Conservation (phyloP, 306 rosid species). For the Calophaca sinica region DNA sequence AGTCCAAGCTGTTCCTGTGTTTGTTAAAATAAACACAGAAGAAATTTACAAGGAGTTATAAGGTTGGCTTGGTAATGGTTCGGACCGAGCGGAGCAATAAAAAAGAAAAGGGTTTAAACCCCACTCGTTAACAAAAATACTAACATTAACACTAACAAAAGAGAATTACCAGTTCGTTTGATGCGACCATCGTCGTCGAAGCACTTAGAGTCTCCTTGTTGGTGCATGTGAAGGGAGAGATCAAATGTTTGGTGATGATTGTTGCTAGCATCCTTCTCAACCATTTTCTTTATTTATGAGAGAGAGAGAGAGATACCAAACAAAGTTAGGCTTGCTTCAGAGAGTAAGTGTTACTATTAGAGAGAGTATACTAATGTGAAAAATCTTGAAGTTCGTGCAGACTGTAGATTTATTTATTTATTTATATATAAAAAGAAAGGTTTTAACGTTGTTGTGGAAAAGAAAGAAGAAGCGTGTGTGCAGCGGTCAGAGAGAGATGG, state of each 20-base stretch:
- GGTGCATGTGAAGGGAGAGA: constrained; percentile 54
- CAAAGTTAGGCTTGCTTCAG: too few species aligned
- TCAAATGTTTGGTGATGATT: constrained; percentile 59
- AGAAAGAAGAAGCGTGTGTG: not conserved
- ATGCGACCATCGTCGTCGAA: constrained; percentile 89
- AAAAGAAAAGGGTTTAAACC: too few species aligned
- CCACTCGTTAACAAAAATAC: too few species aligned
- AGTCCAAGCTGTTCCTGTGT: constrained; percentile 76
- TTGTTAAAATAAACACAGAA: not conserved
- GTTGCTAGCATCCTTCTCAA: constrained; percentile 48
- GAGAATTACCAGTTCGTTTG: constrained; percentile 71
- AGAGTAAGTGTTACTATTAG: too few species aligned
- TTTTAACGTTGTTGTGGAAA: not conserved
- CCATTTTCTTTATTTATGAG: constrained; percentile 54
- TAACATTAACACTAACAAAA: too few species aligned
- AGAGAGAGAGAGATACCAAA: constrained; percentile 22
- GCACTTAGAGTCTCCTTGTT: constrained; percentile 64
- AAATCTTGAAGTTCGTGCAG: too few species aligned
- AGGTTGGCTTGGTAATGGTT: too few species aligned
- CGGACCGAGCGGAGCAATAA: too few species aligned
- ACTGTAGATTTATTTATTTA: too few species aligned
- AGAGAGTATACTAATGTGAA: not conserved
- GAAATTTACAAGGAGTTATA: too few species aligned
- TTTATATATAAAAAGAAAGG: not conserved
- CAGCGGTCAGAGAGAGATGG: not conserved